Base-by-base conservation (phyloP, 2,329 filamentous ascomycete genomes). In the Xylaria sp. region DNA sequence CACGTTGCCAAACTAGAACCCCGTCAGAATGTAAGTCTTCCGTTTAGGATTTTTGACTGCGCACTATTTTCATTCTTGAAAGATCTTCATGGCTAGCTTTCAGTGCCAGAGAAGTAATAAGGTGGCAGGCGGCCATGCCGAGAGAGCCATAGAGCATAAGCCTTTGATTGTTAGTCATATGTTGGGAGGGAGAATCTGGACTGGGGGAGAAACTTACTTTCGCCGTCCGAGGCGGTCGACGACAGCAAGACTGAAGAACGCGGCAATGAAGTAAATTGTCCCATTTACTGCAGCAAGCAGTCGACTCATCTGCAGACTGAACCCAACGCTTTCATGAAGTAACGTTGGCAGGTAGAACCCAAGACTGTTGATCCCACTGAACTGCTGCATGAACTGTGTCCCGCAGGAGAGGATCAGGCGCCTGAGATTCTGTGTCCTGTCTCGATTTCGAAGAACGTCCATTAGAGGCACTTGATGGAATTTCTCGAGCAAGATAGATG, bases 231-330 rank as follows among this genome's bases (percentile, higher is more conserved):
- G 73, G 1, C 76, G 76, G 64, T 83, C 82, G 68, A 83, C 81
- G 8, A 83, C 73, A n/a, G 81, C 51, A 1, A 83, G 70, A 63
- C 81, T 81, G 10, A 76, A 75, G 39, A 82, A 80, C 0, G 80
- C 81, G 0, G 79, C 76, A 0, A 76, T 66, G 0, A 83, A 74
- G 57, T 84, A 83, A 5, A 82, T 71, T 0, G 81, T 83, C 51
- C 78, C 79, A 61, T 74, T 90, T 66, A 86, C 84, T 1, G 86
- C 88, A 1, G 88, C 84, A 20, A 90, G 80, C 0, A 90, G 78
- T 82, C 50, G 81, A 81, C 66, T 88, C 82, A 37, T 78, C 78
- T 69, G 66, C n/a, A 71, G 55, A 28, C 39, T 37, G 32, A 89
- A 82, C 0, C 87, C 87, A 8, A 90, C 86, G 7, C 82, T 87